Evolutionary conservation across 441 rosid species (phyloP).

Genomic region (Gossypium davidsonii): DNA sequence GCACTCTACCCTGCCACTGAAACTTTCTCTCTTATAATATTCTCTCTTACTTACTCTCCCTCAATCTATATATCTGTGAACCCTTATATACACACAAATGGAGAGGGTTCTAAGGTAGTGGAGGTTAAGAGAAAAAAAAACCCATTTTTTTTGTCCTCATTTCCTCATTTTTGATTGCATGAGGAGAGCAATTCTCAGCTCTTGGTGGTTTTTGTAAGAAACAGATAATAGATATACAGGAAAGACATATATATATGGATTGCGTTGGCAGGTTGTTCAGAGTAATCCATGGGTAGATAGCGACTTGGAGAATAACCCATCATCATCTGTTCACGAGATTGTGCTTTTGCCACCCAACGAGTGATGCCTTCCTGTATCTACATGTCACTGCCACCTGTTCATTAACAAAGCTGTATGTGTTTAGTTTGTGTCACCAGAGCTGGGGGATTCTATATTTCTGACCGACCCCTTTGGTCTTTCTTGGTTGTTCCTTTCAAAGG

Average conservation of each 20-base stretch:
- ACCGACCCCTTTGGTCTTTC: constrained; percentile 10
- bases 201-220: constrained; percentile 11
- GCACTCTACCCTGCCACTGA: constrained; percentile 29
- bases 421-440: constrained; percentile 27
- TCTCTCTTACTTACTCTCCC: not conserved
- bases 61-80: constrained; percentile 3
- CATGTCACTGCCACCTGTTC: constrained; percentile 34
- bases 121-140: constrained; percentile 27
- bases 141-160: constrained; percentile 20
- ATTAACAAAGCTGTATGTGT: constrained; percentile 25
- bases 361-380: constrained; percentile 54
- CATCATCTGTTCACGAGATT: constrained; percentile 59
- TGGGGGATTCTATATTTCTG: constrained; percentile 25
- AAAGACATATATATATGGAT: constrained; percentile 29
- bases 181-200: constrained; percentile 30
- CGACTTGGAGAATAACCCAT: constrained; percentile 70
- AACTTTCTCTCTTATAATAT: constrained; percentile 9
- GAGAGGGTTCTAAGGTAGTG: constrained; percentile 30
- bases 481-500: constrained; percentile 24
- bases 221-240: constrained; percentile 6
- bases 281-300: constrained; percentile 55
- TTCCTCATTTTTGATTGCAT: constrained; percentile 37
- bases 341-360: constrained; percentile 45
- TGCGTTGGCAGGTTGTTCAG: constrained; percentile 38
- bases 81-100: constrained; percentile 29